Evolutionary conservation across 208 protist genomes (phyloP).

Genomic region (Spongospora subterranea): DNA sequence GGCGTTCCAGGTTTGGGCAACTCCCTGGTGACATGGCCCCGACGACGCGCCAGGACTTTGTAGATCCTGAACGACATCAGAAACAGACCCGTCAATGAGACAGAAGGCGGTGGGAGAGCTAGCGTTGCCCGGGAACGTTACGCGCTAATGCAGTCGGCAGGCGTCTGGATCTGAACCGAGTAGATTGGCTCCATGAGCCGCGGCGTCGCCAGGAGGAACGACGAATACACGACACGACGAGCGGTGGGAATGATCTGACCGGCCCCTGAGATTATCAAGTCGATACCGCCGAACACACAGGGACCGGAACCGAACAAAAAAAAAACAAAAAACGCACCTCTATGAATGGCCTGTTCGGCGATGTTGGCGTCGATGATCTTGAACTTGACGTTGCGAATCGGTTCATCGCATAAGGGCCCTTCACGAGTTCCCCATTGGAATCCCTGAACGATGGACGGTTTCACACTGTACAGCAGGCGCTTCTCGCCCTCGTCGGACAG

Average conservation of each 20-base stretch:
- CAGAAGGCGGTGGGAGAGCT: too few relatives aligned
- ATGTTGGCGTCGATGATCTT: conserved; percentile 80
- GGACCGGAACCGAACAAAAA: neutral
- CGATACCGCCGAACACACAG: conserved; percentile 8
- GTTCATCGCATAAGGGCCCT: conserved; percentile 97
- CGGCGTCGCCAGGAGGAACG: conserved; percentile 91
- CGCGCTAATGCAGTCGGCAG: conserved; percentile 81
- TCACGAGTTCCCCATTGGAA: conserved; percentile 89
- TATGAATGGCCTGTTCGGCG: conserved; percentile 75
- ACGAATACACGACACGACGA: conserved; percentile 87
- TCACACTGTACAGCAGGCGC: conserved; percentile 65
- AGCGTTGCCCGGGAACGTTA: too few relatives aligned
- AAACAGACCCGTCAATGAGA: neutral
- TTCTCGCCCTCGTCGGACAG: conserved; percentile 80
- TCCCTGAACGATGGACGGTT: conserved; percentile 75
- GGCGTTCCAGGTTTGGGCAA: conserved; percentile 93
- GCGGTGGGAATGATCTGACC: conserved; percentile 82
- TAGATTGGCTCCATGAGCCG: conserved; percentile 98
- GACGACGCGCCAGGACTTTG: conserved; percentile 77
- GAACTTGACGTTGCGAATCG: conserved; percentile 82
- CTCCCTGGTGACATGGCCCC: conserved; percentile 87
- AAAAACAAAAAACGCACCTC: conserved; percentile 69
- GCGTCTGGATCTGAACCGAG: conserved; percentile 87
- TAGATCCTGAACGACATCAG: neutral
- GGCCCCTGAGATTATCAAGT: neutral